These are phyloP conservation scores for Neurospora sublineolata DNA, from an alignment of 495 filamentous ascomycete species.

Conservation along the genomic window DNA sequence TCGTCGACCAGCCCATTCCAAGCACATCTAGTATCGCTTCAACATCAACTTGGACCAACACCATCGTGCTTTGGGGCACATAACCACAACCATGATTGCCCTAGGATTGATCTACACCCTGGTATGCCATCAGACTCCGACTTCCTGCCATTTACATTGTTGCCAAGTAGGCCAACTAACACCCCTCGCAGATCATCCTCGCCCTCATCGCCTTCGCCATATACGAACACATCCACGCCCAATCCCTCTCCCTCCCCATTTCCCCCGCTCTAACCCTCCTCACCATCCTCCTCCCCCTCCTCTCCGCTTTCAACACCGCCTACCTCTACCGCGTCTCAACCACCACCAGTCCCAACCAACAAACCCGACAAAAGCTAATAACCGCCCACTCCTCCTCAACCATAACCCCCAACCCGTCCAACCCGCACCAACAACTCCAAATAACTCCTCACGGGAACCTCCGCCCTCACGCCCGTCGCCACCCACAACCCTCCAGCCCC, in stretches of 20 bases:
- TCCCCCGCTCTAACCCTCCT: constrained; percentile 34
- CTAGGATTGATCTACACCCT: constrained; percentile 2
- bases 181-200: constrained; percentile 7
- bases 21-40: background rate
- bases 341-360: background rate
- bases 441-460: constrained; percentile 10
- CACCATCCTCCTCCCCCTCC: constrained; percentile 40
- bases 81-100: background rate
- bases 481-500: no score
- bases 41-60: background rate
- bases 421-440: constrained; percentile 29
- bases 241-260: constrained; percentile 40
- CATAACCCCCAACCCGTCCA: constrained; percentile 23
- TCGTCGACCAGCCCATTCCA: background rate
- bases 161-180: background rate
- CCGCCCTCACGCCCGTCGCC: constrained; percentile 38
- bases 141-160: background rate
- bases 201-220: constrained; percentile 20
- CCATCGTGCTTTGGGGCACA: background rate
- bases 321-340: constrained; percentile 7
- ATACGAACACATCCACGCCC: constrained; percentile 37
- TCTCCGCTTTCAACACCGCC: constrained; percentile 32
- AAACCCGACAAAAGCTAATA: background rate
- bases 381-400: constrained; percentile 12
- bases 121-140: background rate